Base-by-base conservation (phyloP, 164 flowering plant genomes). In the Macadamia integrifolia region DNA sequence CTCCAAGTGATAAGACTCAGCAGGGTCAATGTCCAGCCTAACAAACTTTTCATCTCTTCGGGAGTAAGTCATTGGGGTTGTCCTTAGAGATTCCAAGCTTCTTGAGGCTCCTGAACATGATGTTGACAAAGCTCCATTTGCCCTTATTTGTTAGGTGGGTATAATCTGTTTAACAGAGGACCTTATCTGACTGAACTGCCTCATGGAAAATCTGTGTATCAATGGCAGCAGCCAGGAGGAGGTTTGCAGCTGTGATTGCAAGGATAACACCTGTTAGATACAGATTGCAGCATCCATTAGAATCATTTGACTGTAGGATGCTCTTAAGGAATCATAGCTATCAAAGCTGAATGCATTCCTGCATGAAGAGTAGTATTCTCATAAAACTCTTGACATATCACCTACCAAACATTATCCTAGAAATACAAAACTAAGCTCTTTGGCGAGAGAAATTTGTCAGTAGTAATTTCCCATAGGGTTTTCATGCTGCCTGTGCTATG, bases 281-380 rank as follows among this genome's bases (percentile, higher is more conserved):
- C 65, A 95, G 90, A 81, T 95, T 95, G 81, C 92, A 92, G 92
- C 99, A 71, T 95, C 98, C 99, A 95, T 91, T 15, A 98, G 99
- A 58, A 95, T 92, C 58, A 95, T 97, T 81, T 92, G 99, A 77
- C 96, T 92, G 71, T 92, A 95, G 23, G 23, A 23, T 23, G 23
- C 23, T 23, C 23, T 23, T 23, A 23, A 23, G 23, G 23, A 23
- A 23, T 23, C 23, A 23, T 23, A 23, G 23, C 23, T 23, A 23
- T 23, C 23, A 23, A 23, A 23, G 23, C 23, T 23, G 23, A 23
- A 23, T 23, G 23, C 23, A 23, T 23, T 23, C 23, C 23, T 23
- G 23, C 23, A 23, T 23, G 23, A 23, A 23, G 23, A 23, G 23
- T 23, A 23, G 23, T 23, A 23, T 23, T 23, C 23, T 23, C 23